Evolutionary conservation across 257 asterid genomes (phyloP).

Genomic region (Galeopsis tetrahit): DNA sequence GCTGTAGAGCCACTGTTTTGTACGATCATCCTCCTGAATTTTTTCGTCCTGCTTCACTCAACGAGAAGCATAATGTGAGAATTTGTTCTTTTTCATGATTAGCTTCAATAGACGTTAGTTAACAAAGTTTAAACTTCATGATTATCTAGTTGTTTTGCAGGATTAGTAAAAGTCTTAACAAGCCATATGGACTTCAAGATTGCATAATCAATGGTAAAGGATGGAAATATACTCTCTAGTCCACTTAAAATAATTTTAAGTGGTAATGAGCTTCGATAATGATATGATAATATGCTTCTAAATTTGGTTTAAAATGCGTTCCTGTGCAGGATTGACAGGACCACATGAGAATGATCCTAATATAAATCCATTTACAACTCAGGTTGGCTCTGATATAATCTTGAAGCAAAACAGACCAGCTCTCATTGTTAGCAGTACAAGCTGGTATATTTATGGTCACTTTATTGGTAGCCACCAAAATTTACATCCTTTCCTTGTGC

Average conservation of each 20-base stretch:
- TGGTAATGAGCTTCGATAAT: background rate
- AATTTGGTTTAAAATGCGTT: conserved; percentile 21
- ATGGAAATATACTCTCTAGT: conserved; percentile 26
- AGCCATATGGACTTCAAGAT: conserved; percentile 67
- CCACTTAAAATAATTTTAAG: conserved; percentile 23
- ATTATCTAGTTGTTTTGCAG: conserved; percentile 82
- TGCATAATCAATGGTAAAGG: conserved; percentile 76
- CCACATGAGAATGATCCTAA: conserved; percentile 43
- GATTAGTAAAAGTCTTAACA: conserved; percentile 61
- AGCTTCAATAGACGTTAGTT: conserved; percentile 36
- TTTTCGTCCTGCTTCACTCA: conserved; percentile 77
- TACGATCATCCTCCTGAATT: conserved; percentile 97
- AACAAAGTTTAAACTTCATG: conserved; percentile 34
- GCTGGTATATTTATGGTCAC: conserved; percentile 65
- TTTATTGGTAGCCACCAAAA: conserved; percentile 7
- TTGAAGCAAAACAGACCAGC: conserved; percentile 88
- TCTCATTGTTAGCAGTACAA: conserved; percentile 90
- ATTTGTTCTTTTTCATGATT: conserved; percentile 22
- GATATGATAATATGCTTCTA: background rate
- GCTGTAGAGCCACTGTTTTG: conserved; percentile 80
- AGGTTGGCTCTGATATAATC: conserved; percentile 52
- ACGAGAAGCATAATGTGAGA: conserved; percentile 81
- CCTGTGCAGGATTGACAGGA: conserved; percentile 49
- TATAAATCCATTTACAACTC: conserved; percentile 69
- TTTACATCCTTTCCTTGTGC: background rate